Base-by-base conservation (phyloP, 108 stramenopile species). In the Cylindrotheca fusiformis region DNA sequence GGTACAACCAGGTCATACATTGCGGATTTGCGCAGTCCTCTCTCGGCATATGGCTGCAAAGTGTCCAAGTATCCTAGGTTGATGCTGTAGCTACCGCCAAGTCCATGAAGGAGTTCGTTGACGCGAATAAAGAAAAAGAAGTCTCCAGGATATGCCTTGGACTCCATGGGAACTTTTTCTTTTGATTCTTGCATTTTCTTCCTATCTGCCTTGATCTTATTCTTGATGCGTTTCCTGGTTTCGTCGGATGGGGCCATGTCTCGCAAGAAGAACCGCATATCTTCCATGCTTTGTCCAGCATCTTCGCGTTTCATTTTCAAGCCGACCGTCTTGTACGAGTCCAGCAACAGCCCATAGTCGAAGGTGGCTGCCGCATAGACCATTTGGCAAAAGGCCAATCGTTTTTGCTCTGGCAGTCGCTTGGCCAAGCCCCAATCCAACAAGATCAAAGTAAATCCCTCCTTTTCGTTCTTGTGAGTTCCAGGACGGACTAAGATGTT, bases 371-470 rank as follows among this genome's bases (percentile, higher is more conserved):
- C 67, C 8, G 67, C 67, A 53, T 68, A 63, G 19, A 63, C 59
- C 62, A 75, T 63, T 57, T 67, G 67, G 32, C 67, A 61, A 64
- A 75, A 75, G 0, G 67, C 74, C 0, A 68, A 4, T 30, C 67
- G 36, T 32, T 68, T 75, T 41, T 54, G 18, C 18, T 53, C 47
- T 22, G 67, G 48, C 48, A 75, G 33, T 2, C 65, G 67, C 64
- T 79, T 76, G 3, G 83, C 67, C 8, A 84, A 54, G 10, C 83
- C 83, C 65, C 77, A 84, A 45, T 84, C 83, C 41, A 84, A 57
- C 49, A 84, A 27, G 3, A 79, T 67, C 28, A 75, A 54, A 0
- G 76, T 58, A 25, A 56, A 79, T 0, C 59, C 61, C 20, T 62
- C 65, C 22, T 19, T 58, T 18, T 46, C 65, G 6, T 50, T 33